Base-by-base conservation (phyloP, 495 filamentous ascomycete species). In the Aspergillus bertholletiae region DNA sequence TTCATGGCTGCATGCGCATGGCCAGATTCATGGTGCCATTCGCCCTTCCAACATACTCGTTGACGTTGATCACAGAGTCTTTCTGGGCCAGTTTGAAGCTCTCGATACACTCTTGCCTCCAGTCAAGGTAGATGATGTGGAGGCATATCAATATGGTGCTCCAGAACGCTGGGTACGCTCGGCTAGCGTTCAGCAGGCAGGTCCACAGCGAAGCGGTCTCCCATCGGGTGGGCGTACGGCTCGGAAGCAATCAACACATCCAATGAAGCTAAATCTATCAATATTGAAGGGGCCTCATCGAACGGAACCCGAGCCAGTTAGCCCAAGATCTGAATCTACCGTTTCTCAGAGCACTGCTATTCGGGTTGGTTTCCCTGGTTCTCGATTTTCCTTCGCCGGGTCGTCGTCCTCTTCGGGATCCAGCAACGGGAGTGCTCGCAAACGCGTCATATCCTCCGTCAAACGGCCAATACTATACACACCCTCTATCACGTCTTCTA, bases 131-230 rank as follows among this genome's bases (percentile, higher is more conserved):
- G 69, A 84, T 51, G 89, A 92, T 56, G 85, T 86, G 30, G 93
- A 97, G 63, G 78, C 80, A 30, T 96, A 96, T 72, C 87, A 95
- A 57, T 94, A 96, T 61, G 86, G 87, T 1, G 84, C 93, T 2
- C 92, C 93, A 3, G 93, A 97, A 63, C 80, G 86, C 49, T 88
- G 87, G 82, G 60, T 72, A 11, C 78, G 75, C 34, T 71, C 70
- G 8, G 51, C 67, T 3, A 65, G 60, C 40, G 58, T 75, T 2
- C 72, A 76, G 27, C 66, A 69, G 48, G 63, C 57, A 2, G 63
- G 58, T 11, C 57, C 60, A 8, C 46, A 66, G 22, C 63, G 65
- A 12, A 63, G 62, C 8, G 49, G 60, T 5, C 72, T 76, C 5
- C 76, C 72, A 23, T 80, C 77, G 2, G 79, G 79, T 21, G 75